Conservation (phyloP, 2,329 filamentous ascomycete genomes). For the Tolypocladium inflatum region DNA sequence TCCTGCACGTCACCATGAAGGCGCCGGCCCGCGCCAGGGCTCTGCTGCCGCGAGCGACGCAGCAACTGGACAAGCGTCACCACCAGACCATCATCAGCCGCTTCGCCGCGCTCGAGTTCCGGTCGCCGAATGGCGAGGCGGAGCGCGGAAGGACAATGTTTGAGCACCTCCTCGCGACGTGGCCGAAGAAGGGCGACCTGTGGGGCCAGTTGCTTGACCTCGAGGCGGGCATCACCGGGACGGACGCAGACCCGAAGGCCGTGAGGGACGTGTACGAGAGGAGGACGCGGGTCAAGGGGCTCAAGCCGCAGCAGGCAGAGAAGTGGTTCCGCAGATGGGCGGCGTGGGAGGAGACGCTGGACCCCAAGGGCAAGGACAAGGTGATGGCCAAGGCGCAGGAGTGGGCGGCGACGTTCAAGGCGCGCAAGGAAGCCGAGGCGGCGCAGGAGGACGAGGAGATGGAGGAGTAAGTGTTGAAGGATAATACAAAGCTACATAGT, state of each 20-base stretch:
- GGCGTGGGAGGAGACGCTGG: slow-evolving; percentile 72
- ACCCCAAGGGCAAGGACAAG: slow-evolving; percentile 55
- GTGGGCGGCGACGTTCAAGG: slow-evolving; percentile 50
- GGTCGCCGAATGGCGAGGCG: slow-evolving; percentile 67
- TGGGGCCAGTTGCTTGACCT: slow-evolving; percentile 91
- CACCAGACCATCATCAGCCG: slow-evolving; percentile 66
- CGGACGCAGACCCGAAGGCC: slow-evolving; percentile 40
- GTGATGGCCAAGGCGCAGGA: slow-evolving; percentile 64
- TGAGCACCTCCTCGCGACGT: slow-evolving; percentile 73
- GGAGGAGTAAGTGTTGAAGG: slow-evolving; percentile 2
- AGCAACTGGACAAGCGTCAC: slow-evolving; percentile 63
- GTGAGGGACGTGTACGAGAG: slow-evolving; percentile 77
- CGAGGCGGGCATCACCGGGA: slow-evolving; percentile 54
- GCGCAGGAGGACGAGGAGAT: slow-evolving; percentile 22
- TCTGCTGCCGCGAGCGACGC: slow-evolving; percentile 73
- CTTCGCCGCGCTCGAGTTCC: slow-evolving; percentile 89
- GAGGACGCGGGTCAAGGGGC: slow-evolving; percentile 54
- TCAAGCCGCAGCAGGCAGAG: slow-evolving; percentile 77
- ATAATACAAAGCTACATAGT: background rate
- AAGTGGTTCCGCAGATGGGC: slow-evolving; percentile 90
- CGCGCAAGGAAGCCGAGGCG: slow-evolving; percentile 29
- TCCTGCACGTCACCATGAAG: slow-evolving; percentile 67
- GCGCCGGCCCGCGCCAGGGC: slow-evolving; percentile 66
- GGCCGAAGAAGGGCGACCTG: slow-evolving; percentile 81
- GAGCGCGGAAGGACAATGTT: slow-evolving; percentile 94